phyloP scores from a whole-genome alignment of 768 basidiomycete species.

The Boletus rubroflammeus region DNA sequence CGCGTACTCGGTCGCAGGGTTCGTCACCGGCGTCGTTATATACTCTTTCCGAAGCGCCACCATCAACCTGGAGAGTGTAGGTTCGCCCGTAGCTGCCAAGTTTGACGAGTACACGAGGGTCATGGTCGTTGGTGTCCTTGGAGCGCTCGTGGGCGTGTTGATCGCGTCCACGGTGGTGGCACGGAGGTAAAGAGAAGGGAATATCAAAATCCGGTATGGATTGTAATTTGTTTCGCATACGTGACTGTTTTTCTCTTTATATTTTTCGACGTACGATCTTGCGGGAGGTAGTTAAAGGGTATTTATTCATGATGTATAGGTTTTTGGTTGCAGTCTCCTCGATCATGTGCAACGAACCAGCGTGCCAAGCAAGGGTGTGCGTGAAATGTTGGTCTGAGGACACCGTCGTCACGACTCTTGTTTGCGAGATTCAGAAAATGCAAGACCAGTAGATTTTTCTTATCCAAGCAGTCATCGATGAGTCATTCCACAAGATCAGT shows the following conservation, averaged over 20 bases:
- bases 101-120: slow-evolving; percentile 62
- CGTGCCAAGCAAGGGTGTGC: too few relatives aligned
- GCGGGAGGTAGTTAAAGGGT: not conserved
- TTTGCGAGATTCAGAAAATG: not conserved
- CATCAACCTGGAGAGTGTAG: slow-evolving; percentile 33
- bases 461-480: not conserved
- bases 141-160: slow-evolving; percentile 59
- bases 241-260: not conserved
- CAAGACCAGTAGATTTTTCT: too few relatives aligned
- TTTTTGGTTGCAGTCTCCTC: not conserved
- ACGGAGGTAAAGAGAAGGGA: slow-evolving; percentile 14
- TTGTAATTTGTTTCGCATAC: not conserved
- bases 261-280: not conserved
- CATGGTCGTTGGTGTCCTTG: slow-evolving; percentile 61
- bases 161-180: slow-evolving; percentile 44
- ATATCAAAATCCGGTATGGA: not conserved
- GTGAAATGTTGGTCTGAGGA: not conserved
- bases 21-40: slow-evolving; percentile 60
- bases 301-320: slow-evolving; percentile 10
- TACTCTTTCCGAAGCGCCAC: slow-evolving; percentile 60
- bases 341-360: not conserved
- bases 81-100: slow-evolving; percentile 33
- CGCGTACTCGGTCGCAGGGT: slow-evolving; percentile 65
- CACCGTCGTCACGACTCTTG: not conserved
- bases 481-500: too few relatives aligned